phyloP scores from a whole-genome alignment of 345 rosid genomes.

The Eucalyptus lansdowneana region DNA sequence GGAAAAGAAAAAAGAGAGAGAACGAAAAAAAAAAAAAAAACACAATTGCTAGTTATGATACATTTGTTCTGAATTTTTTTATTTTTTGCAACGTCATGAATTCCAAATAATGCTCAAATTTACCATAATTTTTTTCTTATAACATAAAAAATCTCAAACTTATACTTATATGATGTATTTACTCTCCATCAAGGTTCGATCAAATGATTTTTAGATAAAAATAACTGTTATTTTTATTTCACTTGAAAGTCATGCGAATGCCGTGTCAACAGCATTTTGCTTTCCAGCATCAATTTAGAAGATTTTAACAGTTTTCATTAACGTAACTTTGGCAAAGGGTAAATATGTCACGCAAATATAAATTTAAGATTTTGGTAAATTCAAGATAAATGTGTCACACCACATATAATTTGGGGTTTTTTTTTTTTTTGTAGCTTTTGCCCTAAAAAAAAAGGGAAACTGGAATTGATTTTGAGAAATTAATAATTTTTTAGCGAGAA shows the following conservation, averaged over 20 bases:
- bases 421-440: no score
- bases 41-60: not conserved
- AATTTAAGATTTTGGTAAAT: not conserved
- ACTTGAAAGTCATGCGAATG: not conserved
- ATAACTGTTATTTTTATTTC: no score
- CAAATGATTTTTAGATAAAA: no score
- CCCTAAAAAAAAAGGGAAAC: not conserved
- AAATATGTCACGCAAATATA: not conserved
- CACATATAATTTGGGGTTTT: no score
- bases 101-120: no score
- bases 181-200: not conserved
- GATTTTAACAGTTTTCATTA: no score
- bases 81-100: not conserved
- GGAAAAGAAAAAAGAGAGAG: rapidly evolving
- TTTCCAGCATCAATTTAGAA: not conserved
- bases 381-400: not conserved
- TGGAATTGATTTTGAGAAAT: not conserved
- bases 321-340: no score
- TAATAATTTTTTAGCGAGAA: not conserved
- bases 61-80: not conserved
- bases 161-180: no score
- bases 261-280: rapidly evolving
- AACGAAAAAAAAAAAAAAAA: not conserved
- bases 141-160: not conserved
- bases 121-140: no score